A percentile compares a stretch with the other conserved stretches of the same genome.
Evolutionary conservation across 1,284 basidiomycete species (phyloP).

Genomic region (Microbotryum saponariae): DNA sequence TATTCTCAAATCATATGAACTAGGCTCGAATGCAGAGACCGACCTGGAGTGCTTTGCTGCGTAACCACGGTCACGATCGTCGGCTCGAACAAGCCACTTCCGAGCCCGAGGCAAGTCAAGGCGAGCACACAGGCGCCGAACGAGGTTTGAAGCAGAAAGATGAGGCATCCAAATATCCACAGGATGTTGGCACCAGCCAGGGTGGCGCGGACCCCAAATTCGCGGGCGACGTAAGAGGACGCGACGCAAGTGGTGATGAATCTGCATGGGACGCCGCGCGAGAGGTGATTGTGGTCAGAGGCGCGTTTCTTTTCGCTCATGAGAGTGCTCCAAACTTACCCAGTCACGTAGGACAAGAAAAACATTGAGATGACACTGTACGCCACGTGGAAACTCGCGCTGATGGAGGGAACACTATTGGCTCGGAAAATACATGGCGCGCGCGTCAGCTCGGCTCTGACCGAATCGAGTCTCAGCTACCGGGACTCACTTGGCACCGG

Average conservation of each 20-base stretch:
- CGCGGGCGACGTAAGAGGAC: constrained; percentile 21
- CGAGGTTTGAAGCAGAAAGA: constrained; percentile 17
- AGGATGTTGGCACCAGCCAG: constrained; percentile 7
- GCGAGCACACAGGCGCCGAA: constrained; percentile 21
- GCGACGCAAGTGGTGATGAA: constrained; percentile 23
- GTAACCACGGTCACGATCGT: constrained; percentile 19
- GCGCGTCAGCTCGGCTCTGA: not conserved
- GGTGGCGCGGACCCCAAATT: constrained; percentile 12
- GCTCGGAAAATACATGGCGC: too few species aligned
- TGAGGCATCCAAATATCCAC: constrained; percentile 8
- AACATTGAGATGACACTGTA: constrained; percentile 26
- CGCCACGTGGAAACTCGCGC: constrained; percentile 17
- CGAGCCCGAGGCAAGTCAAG: constrained; percentile 23
- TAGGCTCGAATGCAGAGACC: constrained; percentile 2
- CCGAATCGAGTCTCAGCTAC: too few species aligned
- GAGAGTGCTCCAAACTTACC: not conserved
- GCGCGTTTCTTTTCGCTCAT: not conserved
- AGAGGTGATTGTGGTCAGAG: not conserved
- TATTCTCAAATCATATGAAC: too few species aligned
- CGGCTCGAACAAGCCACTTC: constrained; percentile 15
- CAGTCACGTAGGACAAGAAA: constrained; percentile 15
- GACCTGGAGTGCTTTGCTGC: constrained; percentile 19
- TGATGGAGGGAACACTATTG: constrained; percentile 17
- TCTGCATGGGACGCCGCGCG: not conserved
- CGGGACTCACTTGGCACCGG: constrained; percentile 12